Evolutionary conservation across 2,329 filamentous ascomycete genomes (phyloP).

Genomic region (Elsinoe arachidis): DNA sequence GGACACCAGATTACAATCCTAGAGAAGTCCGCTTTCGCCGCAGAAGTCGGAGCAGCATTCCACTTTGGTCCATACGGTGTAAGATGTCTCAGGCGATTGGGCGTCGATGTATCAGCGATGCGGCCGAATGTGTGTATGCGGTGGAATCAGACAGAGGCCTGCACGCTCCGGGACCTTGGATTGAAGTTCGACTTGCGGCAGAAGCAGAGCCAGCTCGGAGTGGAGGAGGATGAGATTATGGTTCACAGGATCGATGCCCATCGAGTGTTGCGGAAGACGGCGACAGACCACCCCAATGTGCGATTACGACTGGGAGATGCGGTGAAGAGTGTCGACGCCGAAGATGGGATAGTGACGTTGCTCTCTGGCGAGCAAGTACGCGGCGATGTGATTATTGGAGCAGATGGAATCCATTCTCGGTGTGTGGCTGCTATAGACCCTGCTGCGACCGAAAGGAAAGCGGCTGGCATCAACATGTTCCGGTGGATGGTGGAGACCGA

Average conservation of each 20-base stretch:
- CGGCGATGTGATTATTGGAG: conserved; percentile 19
- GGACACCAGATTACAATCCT: conserved; percentile 19
- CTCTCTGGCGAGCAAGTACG: conserved; percentile 12
- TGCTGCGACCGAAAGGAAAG: neutral
- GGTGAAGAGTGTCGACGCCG: conserved; percentile 17
- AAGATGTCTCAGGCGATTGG: conserved; percentile 28
- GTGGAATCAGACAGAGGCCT: conserved; percentile 17
- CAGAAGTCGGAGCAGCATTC: conserved; percentile 37
- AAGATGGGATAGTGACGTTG: conserved; percentile 15
- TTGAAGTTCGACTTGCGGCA: conserved; percentile 11
- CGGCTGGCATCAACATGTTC: conserved; percentile 12
- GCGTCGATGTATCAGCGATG: conserved; percentile 24
- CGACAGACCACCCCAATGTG: conserved; percentile 13
- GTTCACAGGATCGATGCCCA: conserved; percentile 21
- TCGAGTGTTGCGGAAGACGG: conserved; percentile 15
- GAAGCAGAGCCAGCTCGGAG: conserved; percentile 14
- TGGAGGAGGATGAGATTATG: conserved; percentile 15
- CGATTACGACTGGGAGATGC: conserved; percentile 15
- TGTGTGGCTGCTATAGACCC: conserved; percentile 4
- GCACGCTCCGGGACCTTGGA: conserved; percentile 10
- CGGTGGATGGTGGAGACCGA: conserved; percentile 8
- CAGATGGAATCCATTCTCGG: conserved; percentile 18
- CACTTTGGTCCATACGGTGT: conserved; percentile 33
- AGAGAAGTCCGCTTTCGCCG: conserved; percentile 27
- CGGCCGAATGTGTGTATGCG: conserved; percentile 13